These are phyloP conservation scores for Aquanectria penicillioides DNA, from an alignment of 2,329 filamentous ascomycete species.

Conservation along the genomic window DNA sequence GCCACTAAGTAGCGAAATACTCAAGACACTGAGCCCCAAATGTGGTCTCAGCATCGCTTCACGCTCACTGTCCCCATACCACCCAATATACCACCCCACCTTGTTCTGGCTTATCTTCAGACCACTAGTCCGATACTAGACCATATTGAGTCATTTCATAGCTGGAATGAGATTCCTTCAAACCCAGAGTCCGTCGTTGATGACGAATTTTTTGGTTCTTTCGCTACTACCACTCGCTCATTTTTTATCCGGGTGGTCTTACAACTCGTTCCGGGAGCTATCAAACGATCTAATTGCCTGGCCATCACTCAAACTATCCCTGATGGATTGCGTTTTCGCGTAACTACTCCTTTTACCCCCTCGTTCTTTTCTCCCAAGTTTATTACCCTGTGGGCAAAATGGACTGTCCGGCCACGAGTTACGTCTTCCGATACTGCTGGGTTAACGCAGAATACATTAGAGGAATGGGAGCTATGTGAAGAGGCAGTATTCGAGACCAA, in stretches of 20 bases:
- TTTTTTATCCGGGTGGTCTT: neutral
- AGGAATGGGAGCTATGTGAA: conserved; percentile 2
- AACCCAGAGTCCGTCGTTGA: neutral
- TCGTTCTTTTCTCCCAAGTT: neutral
- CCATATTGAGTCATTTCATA: conserved; percentile 5
- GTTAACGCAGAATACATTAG: neutral
- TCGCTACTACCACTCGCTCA: neutral
- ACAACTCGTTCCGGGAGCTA: neutral
- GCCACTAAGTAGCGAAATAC: neutral
- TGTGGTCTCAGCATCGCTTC: conserved; percentile 1
- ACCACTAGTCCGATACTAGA: neutral
- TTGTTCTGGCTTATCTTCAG: neutral
- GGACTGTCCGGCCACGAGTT: neutral
- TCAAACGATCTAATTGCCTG: neutral
- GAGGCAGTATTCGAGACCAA: conserved; percentile 4
- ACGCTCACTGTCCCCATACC: neutral
- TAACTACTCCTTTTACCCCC: neutral
- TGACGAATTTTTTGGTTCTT: neutral
- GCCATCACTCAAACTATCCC: neutral
- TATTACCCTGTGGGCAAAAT: conserved; percentile 1
- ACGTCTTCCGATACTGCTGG: neutral
- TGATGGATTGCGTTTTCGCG: neutral
- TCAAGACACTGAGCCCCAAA: neutral
- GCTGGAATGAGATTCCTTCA: conserved; percentile 1
- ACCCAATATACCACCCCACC: neutral